Percentiles rank a stretch among this genome's conserved stretches.
Evolutionary conservation across 1,139 yeast species (phyloP).

Genomic region (Yamadazyma oceani): DNA sequence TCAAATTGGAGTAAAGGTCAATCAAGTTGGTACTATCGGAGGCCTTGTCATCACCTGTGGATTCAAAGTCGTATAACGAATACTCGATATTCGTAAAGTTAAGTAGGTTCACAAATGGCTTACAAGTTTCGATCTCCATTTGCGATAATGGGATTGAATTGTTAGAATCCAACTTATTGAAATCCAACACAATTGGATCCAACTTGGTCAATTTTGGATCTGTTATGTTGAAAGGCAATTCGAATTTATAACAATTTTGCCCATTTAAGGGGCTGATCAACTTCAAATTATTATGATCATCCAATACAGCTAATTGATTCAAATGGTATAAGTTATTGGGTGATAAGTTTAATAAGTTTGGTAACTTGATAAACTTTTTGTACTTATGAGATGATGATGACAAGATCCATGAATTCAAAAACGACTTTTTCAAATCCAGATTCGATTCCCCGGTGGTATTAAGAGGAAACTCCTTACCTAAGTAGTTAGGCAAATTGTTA

Average conservation of each 20-base stretch:
- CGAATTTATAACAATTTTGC: slow-evolving; percentile 41
- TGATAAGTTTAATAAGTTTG: slow-evolving; percentile 21
- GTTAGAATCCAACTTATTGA: not conserved
- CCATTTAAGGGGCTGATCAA: slow-evolving; percentile 49
- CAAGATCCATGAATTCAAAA: slow-evolving; percentile 42
- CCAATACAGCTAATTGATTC: slow-evolving; percentile 41
- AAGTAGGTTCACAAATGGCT: slow-evolving; percentile 52
- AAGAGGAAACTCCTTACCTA: slow-evolving; percentile 18
- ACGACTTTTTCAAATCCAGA: slow-evolving; percentile 12
- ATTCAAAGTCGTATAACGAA: slow-evolving; percentile 25
- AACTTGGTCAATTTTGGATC: slow-evolving; percentile 8
- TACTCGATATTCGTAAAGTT: slow-evolving; percentile 38
- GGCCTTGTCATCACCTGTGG: slow-evolving; percentile 1
- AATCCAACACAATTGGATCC: not conserved
- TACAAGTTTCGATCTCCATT: slow-evolving; percentile 66
- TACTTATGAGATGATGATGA: slow-evolving; percentile 31
- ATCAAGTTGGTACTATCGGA: slow-evolving; percentile 10
- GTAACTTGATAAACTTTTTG: slow-evolving; percentile 30
- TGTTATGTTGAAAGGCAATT: slow-evolving; percentile 32
- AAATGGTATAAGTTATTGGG: slow-evolving; percentile 13
- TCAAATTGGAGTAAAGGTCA: slow-evolving; percentile 5
- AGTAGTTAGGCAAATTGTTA: slow-evolving; percentile 22
- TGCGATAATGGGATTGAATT: slow-evolving; percentile 47
- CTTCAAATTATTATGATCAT: slow-evolving; percentile 35
- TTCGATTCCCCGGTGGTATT: slow-evolving; percentile 1